phyloP scores from a whole-genome alignment of 352 stramenopile genomes.

The Phytophthora sp. region DNA sequence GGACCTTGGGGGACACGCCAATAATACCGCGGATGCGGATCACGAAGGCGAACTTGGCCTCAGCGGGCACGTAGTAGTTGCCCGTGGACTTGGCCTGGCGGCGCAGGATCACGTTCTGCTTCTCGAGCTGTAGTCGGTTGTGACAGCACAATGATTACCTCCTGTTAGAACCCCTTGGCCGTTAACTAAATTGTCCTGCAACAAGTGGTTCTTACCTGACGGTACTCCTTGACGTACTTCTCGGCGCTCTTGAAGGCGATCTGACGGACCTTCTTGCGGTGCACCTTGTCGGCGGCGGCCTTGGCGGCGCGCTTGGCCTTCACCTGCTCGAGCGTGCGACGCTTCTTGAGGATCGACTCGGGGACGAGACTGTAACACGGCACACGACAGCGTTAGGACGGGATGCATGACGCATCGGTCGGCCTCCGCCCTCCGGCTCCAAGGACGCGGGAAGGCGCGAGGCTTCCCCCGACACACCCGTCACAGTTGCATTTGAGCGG shows the following conservation, averaged over 20 bases:
- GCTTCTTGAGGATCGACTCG: constrained; percentile 93
- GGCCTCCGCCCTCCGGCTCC: not conserved
- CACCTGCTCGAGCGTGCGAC: constrained; percentile 86
- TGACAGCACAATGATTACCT: not conserved
- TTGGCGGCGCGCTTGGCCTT: constrained; percentile 88
- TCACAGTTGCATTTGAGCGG: constrained; percentile 90
- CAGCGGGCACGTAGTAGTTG: constrained; percentile 97
- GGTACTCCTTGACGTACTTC: constrained; percentile 99
- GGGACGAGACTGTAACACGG: constrained; percentile 74
- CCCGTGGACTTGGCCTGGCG: constrained; percentile 95
- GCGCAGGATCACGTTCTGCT: constrained; percentile 93
- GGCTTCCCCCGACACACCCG: constrained; percentile 66
- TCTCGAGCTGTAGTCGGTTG: constrained; percentile 76
- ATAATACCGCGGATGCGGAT: constrained; percentile 99
- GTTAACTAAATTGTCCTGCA: not conserved
- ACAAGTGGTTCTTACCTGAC: constrained; percentile 57
- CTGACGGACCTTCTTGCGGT: constrained; percentile 88
- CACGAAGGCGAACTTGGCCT: constrained; percentile 98
- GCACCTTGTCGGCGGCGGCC: constrained; percentile 75
- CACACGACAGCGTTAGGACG: constrained; percentile 64
- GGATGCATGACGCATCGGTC: constrained; percentile 58
- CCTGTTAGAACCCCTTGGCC: not conserved
- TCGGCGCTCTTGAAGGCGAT: constrained; percentile 96
- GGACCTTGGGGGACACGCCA: constrained; percentile 89
- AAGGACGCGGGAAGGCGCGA: too few relatives aligned